Percentiles rank a stretch among this genome's conserved stretches.
Evolutionary conservation across 2,329 filamentous ascomycete species (phyloP).

Genomic region (Cordyceps javanica): DNA sequence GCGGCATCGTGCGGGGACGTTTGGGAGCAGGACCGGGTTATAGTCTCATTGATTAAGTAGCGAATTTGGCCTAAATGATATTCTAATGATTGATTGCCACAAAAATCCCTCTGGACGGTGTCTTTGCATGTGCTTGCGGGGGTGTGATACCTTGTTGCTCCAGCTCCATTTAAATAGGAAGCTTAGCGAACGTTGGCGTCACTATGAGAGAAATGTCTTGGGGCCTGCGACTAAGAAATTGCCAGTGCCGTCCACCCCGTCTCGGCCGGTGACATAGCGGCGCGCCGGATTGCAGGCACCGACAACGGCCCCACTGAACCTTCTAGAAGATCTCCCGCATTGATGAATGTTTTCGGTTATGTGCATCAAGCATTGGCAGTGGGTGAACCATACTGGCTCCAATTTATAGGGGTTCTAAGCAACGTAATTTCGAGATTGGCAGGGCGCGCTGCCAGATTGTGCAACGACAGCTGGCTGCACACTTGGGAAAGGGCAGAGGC

Average conservation of each 20-base stretch:
- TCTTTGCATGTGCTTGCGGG: background rate
- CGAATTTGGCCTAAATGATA: too few relatives aligned
- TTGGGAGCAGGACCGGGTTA: too few relatives aligned
- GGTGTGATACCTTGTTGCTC: too few relatives aligned
- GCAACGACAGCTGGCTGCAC: background rate
- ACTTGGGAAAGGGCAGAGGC: background rate
- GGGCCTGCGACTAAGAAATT: background rate
- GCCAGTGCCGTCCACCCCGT: background rate
- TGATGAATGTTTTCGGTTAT: conserved; percentile 31
- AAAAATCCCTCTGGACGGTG: background rate
- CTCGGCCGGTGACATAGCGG: conserved; percentile 2
- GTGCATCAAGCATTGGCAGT: conserved; percentile 4
- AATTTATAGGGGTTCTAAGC: conserved; percentile 11
- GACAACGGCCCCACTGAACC: conserved; percentile 34
- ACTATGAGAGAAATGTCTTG: too few relatives aligned
- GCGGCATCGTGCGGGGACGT: too few relatives aligned
- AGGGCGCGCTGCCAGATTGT: too few relatives aligned
- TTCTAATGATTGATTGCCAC: background rate
- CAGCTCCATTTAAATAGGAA: background rate
- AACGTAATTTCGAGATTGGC: conserved; percentile 1
- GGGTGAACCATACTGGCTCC: background rate
- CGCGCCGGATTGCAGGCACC: background rate
- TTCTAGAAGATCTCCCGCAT: conserved; percentile 36
- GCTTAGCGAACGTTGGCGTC: background rate
- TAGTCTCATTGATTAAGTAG: too few relatives aligned